Conservation (phyloP, 176 grass and related monocot species). For the Oryza rufipogon region DNA sequence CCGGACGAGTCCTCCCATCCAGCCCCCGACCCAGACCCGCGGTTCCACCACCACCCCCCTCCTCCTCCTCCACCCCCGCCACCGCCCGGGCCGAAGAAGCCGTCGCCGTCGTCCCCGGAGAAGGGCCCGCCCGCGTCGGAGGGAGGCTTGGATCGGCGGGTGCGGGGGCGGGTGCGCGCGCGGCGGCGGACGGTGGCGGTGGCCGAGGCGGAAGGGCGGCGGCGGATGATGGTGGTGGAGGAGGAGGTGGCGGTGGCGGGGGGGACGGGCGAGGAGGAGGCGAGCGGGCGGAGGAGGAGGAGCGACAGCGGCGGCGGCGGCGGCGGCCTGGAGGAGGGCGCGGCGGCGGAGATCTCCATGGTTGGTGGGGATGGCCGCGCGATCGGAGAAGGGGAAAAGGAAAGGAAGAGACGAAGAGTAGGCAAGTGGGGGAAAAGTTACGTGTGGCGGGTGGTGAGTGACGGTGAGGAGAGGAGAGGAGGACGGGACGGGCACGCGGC, state of each 20-base stretch:
- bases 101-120: constrained; percentile 49
- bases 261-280: constrained; percentile 9
- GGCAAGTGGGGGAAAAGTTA: neutral
- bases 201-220: constrained; percentile 29
- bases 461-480: neutral
- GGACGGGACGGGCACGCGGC: neutral
- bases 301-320: neutral
- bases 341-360: constrained; percentile 49
- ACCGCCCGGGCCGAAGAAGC: constrained; percentile 11
- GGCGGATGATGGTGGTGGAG: neutral
- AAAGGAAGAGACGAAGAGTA: neutral
- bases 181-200: constrained; percentile 50
- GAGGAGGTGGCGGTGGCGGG: neutral
- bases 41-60: constrained; percentile 23
- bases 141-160: constrained; percentile 38
- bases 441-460: neutral
- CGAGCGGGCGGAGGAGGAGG: constrained; percentile 28
- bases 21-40: constrained; percentile 21
- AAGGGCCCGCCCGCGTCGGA: constrained; percentile 44
- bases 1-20: constrained; percentile 32
- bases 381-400: neutral
- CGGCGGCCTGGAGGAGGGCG: constrained; percentile 11
- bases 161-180: constrained; percentile 46
- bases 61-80: neutral
- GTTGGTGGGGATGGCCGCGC: neutral